Conservation (phyloP, 2,329 filamentous ascomycete genomes). For the Xylariaceae sp. region DNA sequence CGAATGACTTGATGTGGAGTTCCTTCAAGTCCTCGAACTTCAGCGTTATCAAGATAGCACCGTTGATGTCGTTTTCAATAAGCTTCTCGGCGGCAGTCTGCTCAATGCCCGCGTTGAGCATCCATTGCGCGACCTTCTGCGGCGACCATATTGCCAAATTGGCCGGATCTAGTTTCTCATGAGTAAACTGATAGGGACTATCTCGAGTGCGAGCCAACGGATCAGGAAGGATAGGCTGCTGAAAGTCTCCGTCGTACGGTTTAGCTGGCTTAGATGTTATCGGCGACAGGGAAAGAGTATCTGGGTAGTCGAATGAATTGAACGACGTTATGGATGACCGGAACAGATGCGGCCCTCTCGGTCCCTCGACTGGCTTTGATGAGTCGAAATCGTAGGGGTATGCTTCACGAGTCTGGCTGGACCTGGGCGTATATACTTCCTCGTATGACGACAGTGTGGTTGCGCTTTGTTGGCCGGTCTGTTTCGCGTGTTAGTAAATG, state of each 20-base stretch:
- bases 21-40: conserved; percentile 86
- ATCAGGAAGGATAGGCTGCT: conserved; percentile 37
- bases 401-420: conserved; percentile 54
- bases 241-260: conserved; percentile 35
- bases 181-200: conserved; percentile 51
- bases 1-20: conserved; percentile 75
- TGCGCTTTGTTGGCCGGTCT: conserved; percentile 71
- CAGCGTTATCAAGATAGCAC: conserved; percentile 79
- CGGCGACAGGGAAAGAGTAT: conserved; percentile 66
- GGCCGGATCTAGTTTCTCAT: conserved; percentile 53
- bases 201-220: conserved; percentile 37
- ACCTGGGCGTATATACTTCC: conserved; percentile 73
- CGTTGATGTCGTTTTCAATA: conserved; percentile 86
- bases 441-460: conserved; percentile 86
- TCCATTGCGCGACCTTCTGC: conserved; percentile 77
- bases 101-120: conserved; percentile 80
- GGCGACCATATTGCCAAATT: conserved; percentile 66
- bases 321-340: conserved; percentile 61
- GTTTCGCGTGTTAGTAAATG: conserved; percentile 12
- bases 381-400: conserved; percentile 59
- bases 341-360: conserved; percentile 82
- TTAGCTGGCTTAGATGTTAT: conserved; percentile 61
- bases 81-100: conserved; percentile 75
- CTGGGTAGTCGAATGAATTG: conserved; percentile 46
- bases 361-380: conserved; percentile 69